Evolutionary conservation across 2,329 filamentous ascomycete genomes (phyloP), one percentile per base, ranked within the genome.

Genomic region (Colletotrichum phormii): DNA sequence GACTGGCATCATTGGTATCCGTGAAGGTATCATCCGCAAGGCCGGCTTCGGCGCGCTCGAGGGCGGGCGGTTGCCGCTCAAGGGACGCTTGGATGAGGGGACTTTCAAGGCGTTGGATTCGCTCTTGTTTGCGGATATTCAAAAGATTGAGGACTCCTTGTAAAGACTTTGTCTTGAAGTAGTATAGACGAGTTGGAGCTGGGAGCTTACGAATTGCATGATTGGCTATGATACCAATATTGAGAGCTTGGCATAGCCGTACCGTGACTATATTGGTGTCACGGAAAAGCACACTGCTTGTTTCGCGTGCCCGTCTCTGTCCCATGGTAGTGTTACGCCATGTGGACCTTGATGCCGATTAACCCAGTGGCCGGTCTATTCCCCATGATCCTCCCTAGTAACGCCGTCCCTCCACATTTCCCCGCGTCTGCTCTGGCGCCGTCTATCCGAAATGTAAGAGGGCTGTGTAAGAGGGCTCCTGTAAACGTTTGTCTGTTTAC

Each of bases 1-100:
- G 75, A 89, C 86, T 78, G 90, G 90, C 3, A 88, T 90, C 6
- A 84, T 92, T 2, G 91, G 91, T 1, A 91, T 93, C 78, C 91
- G 91, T 77, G 90, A 93, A 81, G 89, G 86, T 1, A 84, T 90
- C 7, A 87, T 85, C 71, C 83, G 88, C 53, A 84, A 91, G 7
- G 85, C 89, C 60, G 87, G 89, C 0, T 84, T 91, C 65, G 90
- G 90, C 1, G 88, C 88, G 33, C 81, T 86, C 69, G 89, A 89
- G 75, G 90, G 89, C 1, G 90, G 89, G 4, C 83, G 91, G 63
- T 79, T 91, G 74, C 91, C 90, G 3, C 82, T 92, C 37, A 84
- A 83, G 65, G 89, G 89, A 1, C 87, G 86, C 6, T 83, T 92
- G 76, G 83, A 88, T 0, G 88, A 88, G 0, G 83, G 82, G 4